Evolutionary conservation across 2,329 filamentous ascomycete species (phyloP).

Genomic region (Neonectria sp.): DNA sequence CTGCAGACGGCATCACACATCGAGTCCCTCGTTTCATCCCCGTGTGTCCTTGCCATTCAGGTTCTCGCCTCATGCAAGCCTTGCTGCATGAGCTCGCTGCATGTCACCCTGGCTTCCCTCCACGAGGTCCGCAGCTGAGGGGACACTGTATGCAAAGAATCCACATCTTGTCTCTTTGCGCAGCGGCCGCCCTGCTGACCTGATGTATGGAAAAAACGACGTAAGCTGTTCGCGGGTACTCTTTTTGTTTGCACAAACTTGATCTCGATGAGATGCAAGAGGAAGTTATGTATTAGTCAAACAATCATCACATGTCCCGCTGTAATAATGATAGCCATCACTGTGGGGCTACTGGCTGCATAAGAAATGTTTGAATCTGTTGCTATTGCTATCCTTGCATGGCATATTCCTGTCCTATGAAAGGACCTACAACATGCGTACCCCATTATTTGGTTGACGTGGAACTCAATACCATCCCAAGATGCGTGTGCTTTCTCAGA

Average conservation of each 20-base stretch:
- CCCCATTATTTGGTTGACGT: background rate
- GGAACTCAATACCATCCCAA: background rate
- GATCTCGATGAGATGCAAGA: background rate
- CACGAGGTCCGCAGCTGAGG: constrained; percentile 6
- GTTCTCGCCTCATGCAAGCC: constrained; percentile 25
- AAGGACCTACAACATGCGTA: background rate
- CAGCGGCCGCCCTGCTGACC: background rate
- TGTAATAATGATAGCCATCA: constrained; percentile 20
- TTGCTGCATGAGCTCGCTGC: constrained; percentile 17
- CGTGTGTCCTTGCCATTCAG: constrained; percentile 15
- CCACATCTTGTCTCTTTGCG: background rate
- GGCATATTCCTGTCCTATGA: background rate
- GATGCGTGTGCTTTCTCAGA: background rate
- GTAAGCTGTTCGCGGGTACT: no score
- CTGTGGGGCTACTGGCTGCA: constrained; percentile 17
- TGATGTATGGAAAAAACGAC: background rate
- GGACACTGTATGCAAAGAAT: background rate
- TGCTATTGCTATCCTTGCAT: constrained; percentile 13
- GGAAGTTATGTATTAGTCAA: constrained; percentile 9
- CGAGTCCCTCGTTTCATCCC: constrained; percentile 10
- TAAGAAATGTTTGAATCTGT: constrained; percentile 5
- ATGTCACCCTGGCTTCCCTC: constrained; percentile 16
- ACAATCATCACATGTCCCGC: constrained; percentile 13
- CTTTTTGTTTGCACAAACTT: background rate
- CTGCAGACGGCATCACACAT: constrained; percentile 22